Evolutionary conservation across 108 stramenopile genomes (phyloP), one percentile per base, ranked within the genome.

Genomic region (Fragilariopsis cylindrus): DNA sequence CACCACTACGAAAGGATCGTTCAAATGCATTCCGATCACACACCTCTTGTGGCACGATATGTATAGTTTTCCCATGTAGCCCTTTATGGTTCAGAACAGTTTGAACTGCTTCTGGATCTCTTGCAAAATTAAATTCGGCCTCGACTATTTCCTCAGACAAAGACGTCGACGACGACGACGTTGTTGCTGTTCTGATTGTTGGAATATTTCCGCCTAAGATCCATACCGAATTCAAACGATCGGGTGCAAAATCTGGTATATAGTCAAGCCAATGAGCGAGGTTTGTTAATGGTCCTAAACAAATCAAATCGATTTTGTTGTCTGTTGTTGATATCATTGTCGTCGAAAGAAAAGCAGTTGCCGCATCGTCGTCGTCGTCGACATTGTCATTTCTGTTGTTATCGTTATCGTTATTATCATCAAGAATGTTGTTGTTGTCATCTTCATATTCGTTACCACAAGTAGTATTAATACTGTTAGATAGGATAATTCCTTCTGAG

Each of bases 131-230:
- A 12, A 62, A 62, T 40, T 62, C 60, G 7, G 60, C 60, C 13
- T 18, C 18, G 1, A 57, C 57, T 7, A 1, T 19, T 57, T 57
- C 57, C 0, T 15, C 30, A 39, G 60, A 7, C 4, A 0, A n/a
- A 11, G 1, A 7, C 2, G 9, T 1, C 13, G 50, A 52, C 13
- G 9, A 1, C 13, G 50, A 52, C 13, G 50, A 52, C 12, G 12
- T 9, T 11, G 60, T 41, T 7, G 30, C 9, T 9, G 43, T 21
- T 42, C 41, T 39, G 39, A 62, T n/a, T 9, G 43, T 21, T 42
- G 60, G 60, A 21, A 62, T n/a, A 21, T 62, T 62, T 62, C 60
- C 60, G 39, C 60, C 60, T 42, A 62, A 21, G 13, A 62, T 40
- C 60, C 60, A 62, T 7, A 62, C 13, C 60, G 60, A 62, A 21